A percentile compares a stretch with the other conserved stretches of the same genome.
Evolutionary conservation across 208 protist genomes (phyloP).

Genomic region (Leishmania major): DNA sequence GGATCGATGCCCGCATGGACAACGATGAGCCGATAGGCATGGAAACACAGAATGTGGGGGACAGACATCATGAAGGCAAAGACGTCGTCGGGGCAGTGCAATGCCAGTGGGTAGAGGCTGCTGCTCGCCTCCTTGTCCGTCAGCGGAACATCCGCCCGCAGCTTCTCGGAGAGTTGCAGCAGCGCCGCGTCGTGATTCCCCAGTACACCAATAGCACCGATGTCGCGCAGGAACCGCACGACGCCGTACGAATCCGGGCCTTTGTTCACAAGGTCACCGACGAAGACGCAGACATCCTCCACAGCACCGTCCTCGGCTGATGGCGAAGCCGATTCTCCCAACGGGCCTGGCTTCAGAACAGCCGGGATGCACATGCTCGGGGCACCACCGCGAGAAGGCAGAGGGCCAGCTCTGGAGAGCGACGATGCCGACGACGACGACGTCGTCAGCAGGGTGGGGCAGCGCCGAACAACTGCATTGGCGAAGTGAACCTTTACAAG

Average conservation of each 20-base stretch:
- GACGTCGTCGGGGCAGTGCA: conserved; percentile 48
- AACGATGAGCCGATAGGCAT: conserved; percentile 54
- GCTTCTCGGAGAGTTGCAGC: conserved; percentile 45
- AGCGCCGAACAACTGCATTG: conserved; percentile 19
- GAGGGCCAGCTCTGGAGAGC: background rate
- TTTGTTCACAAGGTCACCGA: conserved; percentile 87
- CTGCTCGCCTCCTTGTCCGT: conserved; percentile 38
- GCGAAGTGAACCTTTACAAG: conserved; percentile 54
- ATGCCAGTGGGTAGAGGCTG: conserved; percentile 48
- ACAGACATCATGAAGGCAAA: conserved; percentile 48
- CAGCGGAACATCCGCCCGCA: conserved; percentile 21
- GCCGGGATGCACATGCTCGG: conserved; percentile 1
- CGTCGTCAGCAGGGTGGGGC: conserved; percentile 20
- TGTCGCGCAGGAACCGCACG: conserved; percentile 47
- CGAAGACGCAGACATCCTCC: conserved; percentile 66
- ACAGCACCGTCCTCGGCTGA: background rate
- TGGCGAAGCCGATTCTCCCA: background rate
- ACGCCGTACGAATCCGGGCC: conserved; percentile 74
- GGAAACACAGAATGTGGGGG: conserved; percentile 74
- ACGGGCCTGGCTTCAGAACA: background rate
- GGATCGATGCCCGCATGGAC: conserved; percentile 80
- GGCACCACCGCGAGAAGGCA: background rate
- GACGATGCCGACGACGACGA: background rate
- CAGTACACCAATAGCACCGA: conserved; percentile 66
- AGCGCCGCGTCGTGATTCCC: conserved; percentile 84